A percentile compares a stretch with the other conserved stretches of the same genome.
phyloP scores from a whole-genome alignment of 495 filamentous ascomycete genomes.

The Articulospora tetracladia region DNA sequence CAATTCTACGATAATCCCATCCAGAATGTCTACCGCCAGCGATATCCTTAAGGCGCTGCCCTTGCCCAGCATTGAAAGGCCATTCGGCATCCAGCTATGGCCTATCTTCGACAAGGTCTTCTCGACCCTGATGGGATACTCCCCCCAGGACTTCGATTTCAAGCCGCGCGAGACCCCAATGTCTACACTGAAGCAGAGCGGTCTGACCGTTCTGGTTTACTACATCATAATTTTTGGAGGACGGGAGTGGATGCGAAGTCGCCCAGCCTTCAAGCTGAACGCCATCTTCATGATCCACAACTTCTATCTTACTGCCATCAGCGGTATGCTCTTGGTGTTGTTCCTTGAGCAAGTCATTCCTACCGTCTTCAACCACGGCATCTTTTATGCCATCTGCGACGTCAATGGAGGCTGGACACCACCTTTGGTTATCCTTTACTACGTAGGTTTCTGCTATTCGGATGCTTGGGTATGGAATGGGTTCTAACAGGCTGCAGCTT shows the following conservation, averaged over 20 bases:
- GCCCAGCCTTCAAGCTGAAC: slow-evolving; percentile 63
- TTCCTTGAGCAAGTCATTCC: slow-evolving; percentile 74
- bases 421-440: slow-evolving; percentile 72
- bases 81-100: slow-evolving; percentile 91
- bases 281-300: slow-evolving; percentile 76
- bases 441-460: slow-evolving; percentile 51
- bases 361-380: slow-evolving; percentile 59
- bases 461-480: not conserved
- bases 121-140: slow-evolving; percentile 65
- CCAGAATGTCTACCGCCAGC: slow-evolving; percentile 32
- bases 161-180: slow-evolving; percentile 62
- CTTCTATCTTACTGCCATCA: slow-evolving; percentile 71
- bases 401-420: slow-evolving; percentile 74
- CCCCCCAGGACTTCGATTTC: slow-evolving; percentile 68
- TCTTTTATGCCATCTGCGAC: slow-evolving; percentile 72
- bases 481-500: slow-evolving; percentile 44
- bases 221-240: slow-evolving; percentile 75
- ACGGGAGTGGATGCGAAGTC: slow-evolving; percentile 66
- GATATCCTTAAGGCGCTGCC: slow-evolving; percentile 63
- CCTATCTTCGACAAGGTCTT: slow-evolving; percentile 88
- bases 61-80: slow-evolving; percentile 78
- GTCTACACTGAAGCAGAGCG: slow-evolving; percentile 64
- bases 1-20: not conserved
- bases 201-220: slow-evolving; percentile 62
- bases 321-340: slow-evolving; percentile 59